phyloP scores from a whole-genome alignment of 2,329 filamentous ascomycete genomes.

The Aureobasidium vineae region DNA sequence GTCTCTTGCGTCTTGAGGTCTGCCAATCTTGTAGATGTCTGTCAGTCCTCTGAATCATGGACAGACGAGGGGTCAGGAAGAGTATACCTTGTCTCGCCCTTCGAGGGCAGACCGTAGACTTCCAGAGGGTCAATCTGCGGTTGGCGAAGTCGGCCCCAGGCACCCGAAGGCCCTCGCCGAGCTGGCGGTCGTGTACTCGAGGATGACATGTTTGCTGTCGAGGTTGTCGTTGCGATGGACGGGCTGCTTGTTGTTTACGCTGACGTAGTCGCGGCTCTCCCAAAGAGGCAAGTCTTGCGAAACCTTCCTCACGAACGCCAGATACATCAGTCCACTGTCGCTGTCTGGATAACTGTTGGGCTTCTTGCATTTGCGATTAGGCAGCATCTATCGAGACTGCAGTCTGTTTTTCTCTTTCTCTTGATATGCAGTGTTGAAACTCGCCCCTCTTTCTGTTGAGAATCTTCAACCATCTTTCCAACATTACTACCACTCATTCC shows the following conservation, averaged over 20 bases:
- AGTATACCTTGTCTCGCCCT: conserved; percentile 76
- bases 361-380: no score
- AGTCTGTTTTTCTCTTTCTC: no score
- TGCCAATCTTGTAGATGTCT: conserved; percentile 41
- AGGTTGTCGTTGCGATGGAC: conserved; percentile 27
- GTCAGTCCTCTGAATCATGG: not conserved
- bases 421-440: not conserved
- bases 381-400: not conserved
- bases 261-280: conserved; percentile 27
- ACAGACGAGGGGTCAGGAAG: not conserved
- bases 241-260: conserved; percentile 8
- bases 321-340: conserved; percentile 8
- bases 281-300: conserved; percentile 9
- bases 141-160: conserved; percentile 71
- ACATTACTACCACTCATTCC: no score
- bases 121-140: conserved; percentile 74
- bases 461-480: not conserved
- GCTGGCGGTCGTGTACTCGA: conserved; percentile 32
- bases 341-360: not conserved
- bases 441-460: not conserved
- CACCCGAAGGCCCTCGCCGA: conserved; percentile 49
- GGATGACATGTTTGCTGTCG: conserved; percentile 29
- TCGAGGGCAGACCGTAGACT: conserved; percentile 80
- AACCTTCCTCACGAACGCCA: not conserved
- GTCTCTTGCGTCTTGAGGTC: conserved; percentile 75